These are phyloP conservation scores for Mortierella sp. DNA, from an alignment of 371 early-diverging fungal genomes.

Conservation along the genomic window DNA sequence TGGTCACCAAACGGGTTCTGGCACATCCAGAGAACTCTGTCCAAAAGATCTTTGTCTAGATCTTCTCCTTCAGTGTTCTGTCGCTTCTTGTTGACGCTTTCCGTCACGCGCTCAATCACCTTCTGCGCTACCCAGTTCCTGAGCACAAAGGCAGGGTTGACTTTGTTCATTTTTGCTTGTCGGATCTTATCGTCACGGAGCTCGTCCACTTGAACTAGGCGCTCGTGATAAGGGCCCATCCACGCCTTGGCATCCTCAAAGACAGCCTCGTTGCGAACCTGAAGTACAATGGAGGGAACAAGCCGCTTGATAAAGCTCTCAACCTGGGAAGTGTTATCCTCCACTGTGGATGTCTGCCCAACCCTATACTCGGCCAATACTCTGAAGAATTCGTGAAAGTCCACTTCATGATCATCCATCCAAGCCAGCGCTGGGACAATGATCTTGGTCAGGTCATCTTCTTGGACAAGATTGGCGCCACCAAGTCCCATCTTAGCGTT, in stretches of 20 bases:
- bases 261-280: slow-evolving; percentile 28
- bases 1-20: slow-evolving; percentile 65
- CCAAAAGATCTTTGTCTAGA: slow-evolving; percentile 54
- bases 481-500: slow-evolving; percentile 48
- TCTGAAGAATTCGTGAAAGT: slow-evolving; percentile 45
- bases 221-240: slow-evolving; percentile 61
- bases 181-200: slow-evolving; percentile 45
- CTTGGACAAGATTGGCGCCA: slow-evolving; percentile 13
- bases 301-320: slow-evolving; percentile 29
- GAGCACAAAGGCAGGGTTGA: slow-evolving; percentile 78
- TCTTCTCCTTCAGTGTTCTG: slow-evolving; percentile 28
- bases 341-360: slow-evolving; percentile 4
- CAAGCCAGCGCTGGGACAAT: slow-evolving; percentile 38
- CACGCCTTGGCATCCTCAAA: slow-evolving; percentile 49
- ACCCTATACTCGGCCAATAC: slow-evolving; percentile 42
- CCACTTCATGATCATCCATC: slow-evolving; percentile 52
- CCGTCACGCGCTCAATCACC: slow-evolving; percentile 64
- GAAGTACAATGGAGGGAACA: slow-evolving; percentile 19
- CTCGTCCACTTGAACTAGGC: slow-evolving; percentile 55
- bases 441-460: slow-evolving; percentile 29
- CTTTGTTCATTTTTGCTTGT: slow-evolving; percentile 62
- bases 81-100: slow-evolving; percentile 49
- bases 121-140: slow-evolving; percentile 81
- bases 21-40: slow-evolving; percentile 65
- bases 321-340: slow-evolving; percentile 26